phyloP scores from a whole-genome alignment of 108 stramenopile genomes.

The Cyclotella atomus region DNA sequence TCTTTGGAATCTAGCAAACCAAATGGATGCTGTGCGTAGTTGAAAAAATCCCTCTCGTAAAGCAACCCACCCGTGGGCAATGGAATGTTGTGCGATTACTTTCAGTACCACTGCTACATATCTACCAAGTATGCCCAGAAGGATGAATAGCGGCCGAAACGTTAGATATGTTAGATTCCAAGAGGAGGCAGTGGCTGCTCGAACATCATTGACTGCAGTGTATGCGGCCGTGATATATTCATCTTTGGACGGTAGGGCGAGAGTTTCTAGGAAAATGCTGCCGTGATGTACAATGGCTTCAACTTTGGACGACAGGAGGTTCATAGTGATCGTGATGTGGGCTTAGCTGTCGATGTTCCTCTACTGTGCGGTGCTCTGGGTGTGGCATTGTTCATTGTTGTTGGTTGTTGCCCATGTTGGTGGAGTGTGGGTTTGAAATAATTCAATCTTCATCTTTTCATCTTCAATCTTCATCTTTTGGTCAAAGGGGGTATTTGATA shows the following conservation, averaged over 20 bases:
- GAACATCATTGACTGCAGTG: conserved; percentile 41
- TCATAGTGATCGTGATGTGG: too few relatives aligned
- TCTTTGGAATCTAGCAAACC: conserved; percentile 60
- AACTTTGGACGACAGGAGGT: conserved; percentile 18
- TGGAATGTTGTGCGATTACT: conserved; percentile 42
- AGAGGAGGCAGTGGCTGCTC: conserved; percentile 37
- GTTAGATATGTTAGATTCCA: conserved; percentile 55
- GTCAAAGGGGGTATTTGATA: too few relatives aligned
- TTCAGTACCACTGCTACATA: conserved; percentile 30
- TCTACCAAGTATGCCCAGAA: conserved; percentile 53
- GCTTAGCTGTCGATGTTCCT: too few relatives aligned
- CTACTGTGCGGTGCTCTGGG: too few relatives aligned
- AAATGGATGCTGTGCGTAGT: conserved; percentile 39
- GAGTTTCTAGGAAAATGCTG: conserved; percentile 19
- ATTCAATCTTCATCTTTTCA: too few relatives aligned
- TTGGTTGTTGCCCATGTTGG: too few relatives aligned
- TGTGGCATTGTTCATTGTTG: too few relatives aligned
- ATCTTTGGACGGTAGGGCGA: conserved; percentile 57
- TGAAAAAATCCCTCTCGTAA: conserved; percentile 51
- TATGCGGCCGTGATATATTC: conserved; percentile 47
- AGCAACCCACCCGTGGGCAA: conserved; percentile 56
- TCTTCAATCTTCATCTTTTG: too few relatives aligned
- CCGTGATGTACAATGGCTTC: conserved; percentile 11
- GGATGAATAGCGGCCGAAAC: conserved; percentile 53
- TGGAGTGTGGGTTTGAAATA: too few relatives aligned